phyloP scores from a whole-genome alignment of 169 alveolate species.

The Eimeria acervulina region DNA sequence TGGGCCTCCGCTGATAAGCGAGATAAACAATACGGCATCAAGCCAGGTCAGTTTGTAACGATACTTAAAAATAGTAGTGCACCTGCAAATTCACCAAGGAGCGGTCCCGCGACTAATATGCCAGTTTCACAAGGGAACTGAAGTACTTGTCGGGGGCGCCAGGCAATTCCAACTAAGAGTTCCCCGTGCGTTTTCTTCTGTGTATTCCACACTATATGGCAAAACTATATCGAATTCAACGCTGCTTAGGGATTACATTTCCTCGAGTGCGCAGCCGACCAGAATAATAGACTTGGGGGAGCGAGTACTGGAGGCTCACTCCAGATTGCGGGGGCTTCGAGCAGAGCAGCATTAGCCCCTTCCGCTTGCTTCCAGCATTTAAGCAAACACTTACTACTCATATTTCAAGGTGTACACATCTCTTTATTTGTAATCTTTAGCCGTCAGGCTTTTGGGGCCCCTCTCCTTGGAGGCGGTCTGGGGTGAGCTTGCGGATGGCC shows the following conservation, averaged over 20 bases:
- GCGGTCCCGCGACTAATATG: neutral
- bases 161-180: neutral
- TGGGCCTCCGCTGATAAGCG: neutral
- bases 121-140: too few species aligned
- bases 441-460: neutral
- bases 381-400: neutral
- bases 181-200: neutral
- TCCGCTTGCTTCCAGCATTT: slow-evolving; percentile 16
- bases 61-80: neutral
- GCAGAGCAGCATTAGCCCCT: slow-evolving; percentile 18
- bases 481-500: neutral
- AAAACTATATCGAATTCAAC: neutral
- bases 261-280: neutral
- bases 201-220: neutral
- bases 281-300: neutral
- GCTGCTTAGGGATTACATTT: neutral
- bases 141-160: neutral
- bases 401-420: slow-evolving; percentile 34
- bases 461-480: neutral
- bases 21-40: neutral
- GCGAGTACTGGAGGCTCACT: slow-evolving; percentile 45
- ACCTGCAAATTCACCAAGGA: neutral
- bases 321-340: slow-evolving; percentile 56
- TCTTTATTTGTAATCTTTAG: neutral
- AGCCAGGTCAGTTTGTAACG: neutral